Conservation (phyloP, 129 eudicot species). For the Ambrosia trifida region DNA sequence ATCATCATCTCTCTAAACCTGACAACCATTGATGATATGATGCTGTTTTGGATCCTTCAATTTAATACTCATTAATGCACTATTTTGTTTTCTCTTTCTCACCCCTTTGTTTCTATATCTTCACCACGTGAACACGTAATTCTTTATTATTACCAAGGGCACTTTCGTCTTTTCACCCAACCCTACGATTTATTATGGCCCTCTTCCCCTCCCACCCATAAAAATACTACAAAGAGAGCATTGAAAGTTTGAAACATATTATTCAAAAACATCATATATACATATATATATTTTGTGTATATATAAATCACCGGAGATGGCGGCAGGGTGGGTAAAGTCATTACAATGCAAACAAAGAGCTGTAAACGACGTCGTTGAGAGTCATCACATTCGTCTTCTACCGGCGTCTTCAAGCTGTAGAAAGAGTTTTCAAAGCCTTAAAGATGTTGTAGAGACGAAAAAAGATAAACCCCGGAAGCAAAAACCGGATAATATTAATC, state of each 20-base stretch:
- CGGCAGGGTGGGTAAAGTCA: constrained; percentile 84
- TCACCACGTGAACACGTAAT: constrained; percentile 40
- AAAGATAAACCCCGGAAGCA: constrained; percentile 28
- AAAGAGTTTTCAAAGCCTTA: constrained; percentile 56
- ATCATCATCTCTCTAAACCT: constrained; percentile 19
- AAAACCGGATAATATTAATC: constrained; percentile 22
- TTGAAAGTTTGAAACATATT: neutral
- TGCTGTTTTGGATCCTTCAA: constrained; percentile 40
- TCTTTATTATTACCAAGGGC: constrained; percentile 6
- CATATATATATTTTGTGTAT: neutral
- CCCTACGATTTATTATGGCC: constrained; percentile 37
- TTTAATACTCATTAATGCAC: constrained; percentile 41
- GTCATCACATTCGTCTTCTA: constrained; percentile 44
- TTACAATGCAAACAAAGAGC: constrained; percentile 86
- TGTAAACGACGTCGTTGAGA: constrained; percentile 64
- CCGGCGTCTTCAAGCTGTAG: constrained; percentile 63
- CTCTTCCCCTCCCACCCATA: constrained; percentile 41
- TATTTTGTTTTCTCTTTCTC: constrained; percentile 31
- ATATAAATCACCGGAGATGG: constrained; percentile 42
- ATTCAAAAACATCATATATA: neutral
- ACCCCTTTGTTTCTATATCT: constrained; percentile 19
- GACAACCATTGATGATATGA: constrained; percentile 31
- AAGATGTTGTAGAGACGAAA: constrained; percentile 53
- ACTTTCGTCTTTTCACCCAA: constrained; percentile 17
- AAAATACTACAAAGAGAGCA: no score